Base-by-base conservation (phyloP, 345 rosid species). In the Clausena lansium region DNA sequence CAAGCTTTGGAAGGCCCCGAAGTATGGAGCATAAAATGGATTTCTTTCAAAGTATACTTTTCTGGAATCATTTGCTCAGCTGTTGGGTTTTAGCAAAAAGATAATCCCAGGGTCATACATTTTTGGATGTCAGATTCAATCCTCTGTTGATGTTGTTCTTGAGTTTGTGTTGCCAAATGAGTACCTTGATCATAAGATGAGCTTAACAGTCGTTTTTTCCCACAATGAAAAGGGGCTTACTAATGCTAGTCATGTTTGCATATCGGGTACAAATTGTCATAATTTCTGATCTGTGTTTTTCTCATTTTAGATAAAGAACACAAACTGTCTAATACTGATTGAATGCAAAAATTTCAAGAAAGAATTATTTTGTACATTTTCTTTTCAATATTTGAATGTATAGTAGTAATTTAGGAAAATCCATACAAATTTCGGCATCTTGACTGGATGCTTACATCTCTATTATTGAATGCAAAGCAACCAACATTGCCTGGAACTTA, bases 1-100 rank as follows among this genome's bases (percentile, higher is more conserved):
- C 81, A 96, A 96, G 85, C 94, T 91, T 27, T 96, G 98, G 99
- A 94, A 94, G 83, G 98, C 98, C 50, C 97, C 99, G n/a, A 96
- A 94, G 80, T 96, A 96, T 78, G 99, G 99, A 76, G 98, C 99
- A 8, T 96, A 79, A 85, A 32, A 63, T 57, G 20, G 64, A n/a
- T 30, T 38, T 55, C 62, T 25, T 22, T 68, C 41, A 7, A 19
- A 33, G 35, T 36, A 4, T 22, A 32, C 7, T 63, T 63, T 57
- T 64, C 58, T 47, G 32, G 13, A 2, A 47, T 50, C 33, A 22
- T 17, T 30, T 45, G 33, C 57, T 32, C 50, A 50, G 33, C 22
- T 33, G 30, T 63, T 64, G 55, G 59, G 36, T 62, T 11, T 1
- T 17, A 4, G 13, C 8, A 38, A 24, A 38, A 36, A 58, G 39